These are phyloP conservation scores for Alternaria viburni DNA, from an alignment of 2,329 filamentous ascomycete genomes.

Conservation along the genomic window DNA sequence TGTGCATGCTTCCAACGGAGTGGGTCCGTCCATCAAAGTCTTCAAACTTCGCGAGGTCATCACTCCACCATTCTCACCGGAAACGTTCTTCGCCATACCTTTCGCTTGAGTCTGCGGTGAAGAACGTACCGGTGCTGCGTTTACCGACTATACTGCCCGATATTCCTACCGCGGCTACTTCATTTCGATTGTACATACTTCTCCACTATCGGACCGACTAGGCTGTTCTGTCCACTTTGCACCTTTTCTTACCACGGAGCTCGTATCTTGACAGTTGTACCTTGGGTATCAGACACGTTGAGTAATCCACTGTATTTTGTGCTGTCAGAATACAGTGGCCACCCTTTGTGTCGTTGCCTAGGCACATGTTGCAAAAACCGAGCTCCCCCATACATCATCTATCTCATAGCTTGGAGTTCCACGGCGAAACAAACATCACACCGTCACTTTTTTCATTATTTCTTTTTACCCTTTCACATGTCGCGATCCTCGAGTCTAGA, in stretches of 20 bases:
- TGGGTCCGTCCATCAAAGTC: slow-evolving; percentile 22
- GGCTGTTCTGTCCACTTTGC: neutral
- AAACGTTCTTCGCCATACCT: neutral
- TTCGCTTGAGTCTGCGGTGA: neutral
- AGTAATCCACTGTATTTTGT: neutral
- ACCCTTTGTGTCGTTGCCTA: neutral
- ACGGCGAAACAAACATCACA: slow-evolving; percentile 6
- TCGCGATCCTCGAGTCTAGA: neutral
- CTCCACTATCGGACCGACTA: slow-evolving; percentile 14
- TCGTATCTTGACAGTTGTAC: neutral
- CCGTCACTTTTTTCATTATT: neutral
- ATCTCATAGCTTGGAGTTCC: slow-evolving; percentile 15
- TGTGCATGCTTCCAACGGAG: slow-evolving; percentile 13
- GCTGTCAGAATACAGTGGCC: neutral
- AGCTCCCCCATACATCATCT: neutral
- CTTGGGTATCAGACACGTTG: neutral
- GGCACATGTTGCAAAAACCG: neutral
- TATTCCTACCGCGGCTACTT: neutral
- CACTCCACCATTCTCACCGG: slow-evolving; percentile 12
- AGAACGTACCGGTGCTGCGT: neutral
- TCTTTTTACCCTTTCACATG: slow-evolving; percentile 1
- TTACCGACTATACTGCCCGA: neutral
- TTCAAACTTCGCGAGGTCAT: slow-evolving; percentile 6
- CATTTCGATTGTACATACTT: slow-evolving; percentile 14
- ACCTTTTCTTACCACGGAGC: neutral